Evolutionary conservation across 148 eudicot genomes (phyloP).

Genomic region (Rhododendron kiyosumense): DNA sequence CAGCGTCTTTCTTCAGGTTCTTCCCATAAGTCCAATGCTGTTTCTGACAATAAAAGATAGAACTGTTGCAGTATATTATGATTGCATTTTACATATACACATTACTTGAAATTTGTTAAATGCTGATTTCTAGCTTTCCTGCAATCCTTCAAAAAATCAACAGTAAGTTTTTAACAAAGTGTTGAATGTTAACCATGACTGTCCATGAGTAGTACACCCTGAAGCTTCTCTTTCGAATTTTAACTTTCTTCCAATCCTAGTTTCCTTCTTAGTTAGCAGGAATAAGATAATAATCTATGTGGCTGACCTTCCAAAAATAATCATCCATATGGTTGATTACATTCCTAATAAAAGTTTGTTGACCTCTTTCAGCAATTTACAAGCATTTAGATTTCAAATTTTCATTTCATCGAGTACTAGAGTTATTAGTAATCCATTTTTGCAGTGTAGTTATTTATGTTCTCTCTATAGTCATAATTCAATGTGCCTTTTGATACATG

Average conservation of each 20-base stretch:
- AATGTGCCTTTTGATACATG: not conserved
- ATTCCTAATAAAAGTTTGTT: not conserved
- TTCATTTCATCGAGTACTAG: not conserved
- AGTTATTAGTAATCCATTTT: not conserved
- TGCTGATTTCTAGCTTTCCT: not conserved
- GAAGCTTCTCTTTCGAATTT: not conserved
- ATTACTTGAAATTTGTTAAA: not conserved
- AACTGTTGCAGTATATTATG: not conserved
- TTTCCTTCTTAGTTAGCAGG: not conserved
- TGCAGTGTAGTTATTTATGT: not conserved
- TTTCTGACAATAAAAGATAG: not conserved
- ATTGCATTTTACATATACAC: not conserved
- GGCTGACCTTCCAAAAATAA: not conserved
- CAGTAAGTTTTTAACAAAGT: not conserved
- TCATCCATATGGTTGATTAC: not conserved
- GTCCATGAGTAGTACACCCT: not conserved
- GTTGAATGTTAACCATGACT: not conserved
- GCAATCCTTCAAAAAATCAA: not conserved
- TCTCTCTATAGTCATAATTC: not conserved
- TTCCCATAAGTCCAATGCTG: not conserved
- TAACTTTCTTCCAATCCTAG: not conserved
- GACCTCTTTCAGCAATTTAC: not conserved
- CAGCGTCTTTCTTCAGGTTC: constrained; percentile 38
- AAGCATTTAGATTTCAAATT: not conserved
- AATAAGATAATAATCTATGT: not conserved